Conservation (phyloP, 73 alveolate genomes). For the Diophrys sp. region DNA sequence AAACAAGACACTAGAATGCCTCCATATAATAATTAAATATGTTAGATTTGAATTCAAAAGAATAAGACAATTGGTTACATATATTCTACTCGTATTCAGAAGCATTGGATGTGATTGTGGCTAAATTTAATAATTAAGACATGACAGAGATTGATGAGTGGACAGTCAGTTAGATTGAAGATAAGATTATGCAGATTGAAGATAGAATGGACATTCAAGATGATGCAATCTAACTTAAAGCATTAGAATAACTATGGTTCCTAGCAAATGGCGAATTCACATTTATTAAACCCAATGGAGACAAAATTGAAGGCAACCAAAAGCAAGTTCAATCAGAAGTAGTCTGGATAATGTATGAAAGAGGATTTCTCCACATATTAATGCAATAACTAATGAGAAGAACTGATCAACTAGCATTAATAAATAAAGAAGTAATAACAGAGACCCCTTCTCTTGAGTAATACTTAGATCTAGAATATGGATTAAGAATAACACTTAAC, state of each 20-base stretch:
- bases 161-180: not conserved
- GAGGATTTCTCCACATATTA: not conserved
- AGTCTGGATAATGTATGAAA: too few species aligned
- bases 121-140: not conserved
- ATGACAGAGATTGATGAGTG: not conserved
- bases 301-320: not conserved
- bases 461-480: conserved; percentile 5
- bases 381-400: too few species aligned
- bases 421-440: not conserved
- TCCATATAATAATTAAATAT: not conserved
- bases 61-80: not conserved
- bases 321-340: not conserved
- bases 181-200: not conserved
- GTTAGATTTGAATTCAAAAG: conserved; percentile 1
- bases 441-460: not conserved
- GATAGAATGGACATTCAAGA: not conserved
- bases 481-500: conserved; percentile 10
- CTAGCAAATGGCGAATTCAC: not conserved
- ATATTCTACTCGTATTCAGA: not conserved
- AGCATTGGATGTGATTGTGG: not conserved
- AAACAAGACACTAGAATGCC: conserved; percentile 6
- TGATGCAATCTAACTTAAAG: not conserved
- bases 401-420: not conserved
- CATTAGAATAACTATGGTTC: not conserved
- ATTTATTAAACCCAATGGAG: not conserved